These are phyloP conservation scores for Plasmodium inui DNA, from an alignment of 169 alveolate species.

Conservation along the genomic window DNA sequence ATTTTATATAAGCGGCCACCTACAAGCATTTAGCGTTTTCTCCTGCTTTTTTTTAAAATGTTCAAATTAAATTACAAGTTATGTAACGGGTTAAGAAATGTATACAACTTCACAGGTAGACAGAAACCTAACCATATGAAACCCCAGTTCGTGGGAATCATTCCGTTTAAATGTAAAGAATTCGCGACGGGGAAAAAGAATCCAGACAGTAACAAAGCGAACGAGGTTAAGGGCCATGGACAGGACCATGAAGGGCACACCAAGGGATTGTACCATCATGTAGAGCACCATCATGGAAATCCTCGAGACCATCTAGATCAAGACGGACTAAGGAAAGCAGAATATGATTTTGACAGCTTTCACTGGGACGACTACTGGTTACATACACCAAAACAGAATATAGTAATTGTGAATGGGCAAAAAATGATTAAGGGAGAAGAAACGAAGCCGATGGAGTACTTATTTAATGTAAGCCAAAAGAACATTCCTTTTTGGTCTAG, in stretches of 20 bases:
- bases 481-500: constrained; percentile 85
- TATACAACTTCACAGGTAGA: constrained; percentile 27
- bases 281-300: constrained; percentile 88
- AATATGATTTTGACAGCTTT: constrained; percentile 81
- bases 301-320: constrained; percentile 88
- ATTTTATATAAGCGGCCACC: neutral
- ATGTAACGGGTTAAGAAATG: constrained; percentile 58
- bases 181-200: constrained; percentile 47
- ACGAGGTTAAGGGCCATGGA: neutral
- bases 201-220: neutral
- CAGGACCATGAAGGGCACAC: constrained; percentile 41
- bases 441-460: constrained; percentile 87
- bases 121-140: constrained; percentile 11
- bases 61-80: constrained; percentile 54
- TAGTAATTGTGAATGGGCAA: constrained; percentile 87
- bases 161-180: constrained; percentile 31
- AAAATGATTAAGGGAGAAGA: constrained; percentile 89
- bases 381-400: constrained; percentile 86
- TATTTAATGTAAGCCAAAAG: constrained; percentile 80
- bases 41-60: constrained; percentile 20
- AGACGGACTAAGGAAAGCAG: constrained; percentile 85
- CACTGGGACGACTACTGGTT: constrained; percentile 89
- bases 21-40: neutral
- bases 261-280: constrained; percentile 81
- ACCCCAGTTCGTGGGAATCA: neutral